These are phyloP conservation scores for Ceratocystis smalleyi DNA, from an alignment of 2,329 filamentous ascomycete genomes.

Conservation along the genomic window DNA sequence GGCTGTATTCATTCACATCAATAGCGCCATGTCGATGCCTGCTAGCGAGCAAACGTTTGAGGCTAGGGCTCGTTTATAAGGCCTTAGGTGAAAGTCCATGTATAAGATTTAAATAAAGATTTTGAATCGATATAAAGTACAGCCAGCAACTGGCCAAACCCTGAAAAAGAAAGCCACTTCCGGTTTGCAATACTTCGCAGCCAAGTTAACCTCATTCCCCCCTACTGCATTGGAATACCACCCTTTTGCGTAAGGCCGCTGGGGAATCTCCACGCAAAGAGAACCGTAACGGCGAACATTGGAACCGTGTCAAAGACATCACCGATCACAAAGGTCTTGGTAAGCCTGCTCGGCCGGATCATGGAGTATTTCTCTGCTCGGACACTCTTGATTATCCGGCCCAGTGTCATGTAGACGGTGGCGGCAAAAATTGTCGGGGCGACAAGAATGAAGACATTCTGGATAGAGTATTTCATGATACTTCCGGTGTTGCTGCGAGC, in stretches of 20 bases:
- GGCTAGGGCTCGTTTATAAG: too few relatives aligned
- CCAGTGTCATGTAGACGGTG: constrained; percentile 36
- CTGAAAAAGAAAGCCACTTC: background rate
- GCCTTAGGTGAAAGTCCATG: too few relatives aligned
- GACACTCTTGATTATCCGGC: constrained; percentile 28
- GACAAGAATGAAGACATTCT: constrained; percentile 31
- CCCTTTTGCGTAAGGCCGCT: background rate
- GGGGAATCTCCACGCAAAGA: background rate
- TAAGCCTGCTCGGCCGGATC: constrained; percentile 29
- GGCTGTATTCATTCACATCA: too few relatives aligned
- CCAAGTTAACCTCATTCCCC: background rate
- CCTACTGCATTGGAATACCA: background rate
- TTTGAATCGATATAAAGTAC: background rate
- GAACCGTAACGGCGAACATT: constrained; percentile 22
- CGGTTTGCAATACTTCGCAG: background rate
- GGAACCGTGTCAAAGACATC: constrained; percentile 33
- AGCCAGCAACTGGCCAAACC: background rate
- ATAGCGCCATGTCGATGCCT: too few relatives aligned
- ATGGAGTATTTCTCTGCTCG: constrained; percentile 25
- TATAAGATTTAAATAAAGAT: background rate
- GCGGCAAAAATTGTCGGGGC: constrained; percentile 35
- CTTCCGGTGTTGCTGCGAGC: constrained; percentile 21
- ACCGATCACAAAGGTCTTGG: constrained; percentile 38
- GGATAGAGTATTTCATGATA: constrained; percentile 28
- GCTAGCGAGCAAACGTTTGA: too few relatives aligned